Evolutionary conservation across 331 rosid species (phyloP), one percentile per base, ranked within the genome.

Genomic region (Malus hybrid): DNA sequence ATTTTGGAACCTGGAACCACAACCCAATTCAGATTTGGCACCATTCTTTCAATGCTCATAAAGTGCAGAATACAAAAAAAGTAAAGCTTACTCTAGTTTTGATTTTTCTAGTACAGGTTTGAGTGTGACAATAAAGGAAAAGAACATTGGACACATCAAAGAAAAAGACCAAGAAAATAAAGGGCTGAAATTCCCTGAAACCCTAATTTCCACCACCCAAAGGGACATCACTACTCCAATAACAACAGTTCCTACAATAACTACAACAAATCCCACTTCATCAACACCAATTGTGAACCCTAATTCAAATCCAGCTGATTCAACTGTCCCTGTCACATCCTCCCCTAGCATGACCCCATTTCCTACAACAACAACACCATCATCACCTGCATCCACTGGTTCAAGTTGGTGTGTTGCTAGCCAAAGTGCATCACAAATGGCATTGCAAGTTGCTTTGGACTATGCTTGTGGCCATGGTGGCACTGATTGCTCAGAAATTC

Each of bases 141-240:
- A 63, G 76, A 12, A 66, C 4, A 1, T 9, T 72, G 77, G 77
- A 52, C 75, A 86, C 60, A 75, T 73, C 70, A 86, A 82, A 81
- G 88, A 73, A 76, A 69, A 44, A 71, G 31, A 18, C 70, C 85
- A 83, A 39, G 67, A 74, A 75, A 76, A 44, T 62, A 84, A 77
- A 80, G 75, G 86, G 73, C 36, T 44, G 39, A 60, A 69, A 32
- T 79, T 83, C 67, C 84, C 80, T 14, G 11, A 11, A 16, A 24
- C 74, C 22, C 50, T 78, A 79, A 78, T 83, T 75, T 88, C 81
- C 42, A 84, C 86, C 59, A 76, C 87, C 61, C 73, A 87, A 71
- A 88, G 69, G 62, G 99, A 94, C 79, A 92, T 94, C 32, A 92
- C 96, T 29, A 94, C 97, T 78, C 99, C 99, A 57, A 90, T 94